Evolutionary conservation across 2,329 filamentous ascomycete species (phyloP), one percentile per base, ranked within the genome.

Genomic region (Cercospora zeina): DNA sequence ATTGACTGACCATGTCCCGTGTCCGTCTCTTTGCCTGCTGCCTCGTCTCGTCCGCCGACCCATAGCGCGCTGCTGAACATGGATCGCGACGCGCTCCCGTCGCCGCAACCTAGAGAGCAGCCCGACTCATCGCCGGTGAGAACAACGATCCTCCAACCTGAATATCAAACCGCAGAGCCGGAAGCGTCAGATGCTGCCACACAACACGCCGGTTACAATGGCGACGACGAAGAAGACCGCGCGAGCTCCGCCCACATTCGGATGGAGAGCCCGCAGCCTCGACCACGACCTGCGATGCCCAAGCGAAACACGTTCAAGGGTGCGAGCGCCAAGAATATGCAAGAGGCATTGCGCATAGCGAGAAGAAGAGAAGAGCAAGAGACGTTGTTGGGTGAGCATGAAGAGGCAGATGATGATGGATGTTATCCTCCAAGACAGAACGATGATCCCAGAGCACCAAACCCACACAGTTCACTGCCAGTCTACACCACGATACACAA

Each of bases 401-500:
- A 77, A 65, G 71, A 76, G 63, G 79, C 78, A 14, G 78, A 79
- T 59, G 75, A 77, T 16, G 78, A 81, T 73, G 79, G 78, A 4
- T 79, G 77, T 62, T 77, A 77, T 59, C 77, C 74, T 34, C 76
- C 69, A 49, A 67, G 68, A 54, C 71, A 63, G 68, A 75, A 67
- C n/a, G 72, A 78, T 54, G 73, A 77, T 59, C 71, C 78, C 4
- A 76, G 78, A 62, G 70, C 71, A 33, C 74, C 83, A 14, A 85
- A 87, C 69, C 79, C 83, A 31, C 85, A 89, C 75, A 80, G 80
- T 19, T 80, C 85, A 65, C 77, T 92, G 68, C 87, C 88, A 39
- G 87, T 92, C 13, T 93, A 92, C 77, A 89, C 84, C 54, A 92
- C 87, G 67, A 91, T 92, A 69, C 89, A 92, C 59, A 77, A 77